These are phyloP conservation scores for Suhomyces wounanorum DNA, from an alignment of 1,139 yeast genomes.

Conservation along the genomic window DNA sequence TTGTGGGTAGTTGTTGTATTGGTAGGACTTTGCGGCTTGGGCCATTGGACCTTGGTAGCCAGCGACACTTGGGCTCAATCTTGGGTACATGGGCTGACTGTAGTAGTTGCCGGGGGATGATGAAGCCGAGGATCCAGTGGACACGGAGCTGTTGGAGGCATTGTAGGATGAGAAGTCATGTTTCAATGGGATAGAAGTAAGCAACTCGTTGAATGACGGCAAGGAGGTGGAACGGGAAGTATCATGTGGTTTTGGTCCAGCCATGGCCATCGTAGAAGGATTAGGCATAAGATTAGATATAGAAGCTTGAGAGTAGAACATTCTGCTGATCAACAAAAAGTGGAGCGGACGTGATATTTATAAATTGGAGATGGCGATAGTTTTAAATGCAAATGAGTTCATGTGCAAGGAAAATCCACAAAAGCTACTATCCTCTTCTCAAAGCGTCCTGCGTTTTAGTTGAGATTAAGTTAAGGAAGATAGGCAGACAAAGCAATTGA, in stretches of 20 bases:
- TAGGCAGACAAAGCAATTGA: conserved; percentile 12
- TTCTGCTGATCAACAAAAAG: conserved; percentile 1
- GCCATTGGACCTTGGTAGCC: neutral
- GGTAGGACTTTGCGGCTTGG: conserved; percentile 5
- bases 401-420: conserved; percentile 7
- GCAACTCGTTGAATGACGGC: conserved; percentile 42
- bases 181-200: conserved; percentile 40
- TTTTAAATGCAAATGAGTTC: conserved; percentile 10
- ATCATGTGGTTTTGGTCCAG: neutral
- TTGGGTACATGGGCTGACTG: conserved; percentile 6
- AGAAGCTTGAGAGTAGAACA: conserved; percentile 10
- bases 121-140: conserved; percentile 5
- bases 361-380: conserved; percentile 6
- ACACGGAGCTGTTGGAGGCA: conserved; percentile 9
- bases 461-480: conserved; percentile 11
- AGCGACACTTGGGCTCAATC: conserved; percentile 1
- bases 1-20: conserved; percentile 10
- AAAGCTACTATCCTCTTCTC: conserved; percentile 3
- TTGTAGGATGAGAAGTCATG: conserved; percentile 19
- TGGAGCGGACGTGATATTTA: conserved; percentile 2
- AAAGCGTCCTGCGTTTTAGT: conserved; percentile 7
- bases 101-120: conserved; percentile 11
- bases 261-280: neutral
- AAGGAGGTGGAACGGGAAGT: conserved; percentile 16
- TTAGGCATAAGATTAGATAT: neutral